These are phyloP conservation scores for Colletotrichum phormii DNA, from an alignment of 2,329 filamentous ascomycete genomes.

Conservation along the genomic window DNA sequence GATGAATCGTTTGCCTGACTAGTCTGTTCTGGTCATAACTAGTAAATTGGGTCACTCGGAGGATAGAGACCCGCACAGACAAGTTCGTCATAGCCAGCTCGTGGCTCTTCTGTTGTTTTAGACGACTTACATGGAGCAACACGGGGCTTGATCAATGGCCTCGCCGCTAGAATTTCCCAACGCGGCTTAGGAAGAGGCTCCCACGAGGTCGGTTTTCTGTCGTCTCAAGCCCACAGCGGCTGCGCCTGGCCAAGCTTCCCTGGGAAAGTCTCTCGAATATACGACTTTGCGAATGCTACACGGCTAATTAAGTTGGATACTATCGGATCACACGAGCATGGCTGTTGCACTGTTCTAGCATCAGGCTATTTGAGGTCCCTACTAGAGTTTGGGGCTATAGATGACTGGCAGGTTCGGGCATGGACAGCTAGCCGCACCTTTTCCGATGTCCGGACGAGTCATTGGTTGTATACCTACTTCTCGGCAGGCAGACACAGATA, in stretches of 20 bases:
- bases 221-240: not conserved
- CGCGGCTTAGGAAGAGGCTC: not conserved
- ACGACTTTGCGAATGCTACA: not conserved
- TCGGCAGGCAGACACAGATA: not conserved
- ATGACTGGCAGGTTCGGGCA: slow-evolving; percentile 3
- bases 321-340: slow-evolving; percentile 4
- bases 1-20: not conserved
- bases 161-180: not conserved
- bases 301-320: not conserved
- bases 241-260: not conserved
- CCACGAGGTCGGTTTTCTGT: not conserved
- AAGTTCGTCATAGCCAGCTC: not conserved
- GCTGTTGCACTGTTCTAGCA: not conserved
- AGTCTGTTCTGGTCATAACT: not conserved
- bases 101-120: slow-evolving; percentile 1
- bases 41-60: not conserved
- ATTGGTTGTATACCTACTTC: not conserved
- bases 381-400: not conserved
- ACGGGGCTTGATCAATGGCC: not conserved
- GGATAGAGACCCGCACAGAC: slow-evolving; percentile 9
- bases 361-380: not conserved
- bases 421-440: not conserved
- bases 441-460: slow-evolving; percentile 19
- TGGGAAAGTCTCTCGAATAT: not conserved
- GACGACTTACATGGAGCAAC: not conserved